phyloP scores from a whole-genome alignment of 352 stramenopile genomes.

The Pythium coloratum region DNA sequence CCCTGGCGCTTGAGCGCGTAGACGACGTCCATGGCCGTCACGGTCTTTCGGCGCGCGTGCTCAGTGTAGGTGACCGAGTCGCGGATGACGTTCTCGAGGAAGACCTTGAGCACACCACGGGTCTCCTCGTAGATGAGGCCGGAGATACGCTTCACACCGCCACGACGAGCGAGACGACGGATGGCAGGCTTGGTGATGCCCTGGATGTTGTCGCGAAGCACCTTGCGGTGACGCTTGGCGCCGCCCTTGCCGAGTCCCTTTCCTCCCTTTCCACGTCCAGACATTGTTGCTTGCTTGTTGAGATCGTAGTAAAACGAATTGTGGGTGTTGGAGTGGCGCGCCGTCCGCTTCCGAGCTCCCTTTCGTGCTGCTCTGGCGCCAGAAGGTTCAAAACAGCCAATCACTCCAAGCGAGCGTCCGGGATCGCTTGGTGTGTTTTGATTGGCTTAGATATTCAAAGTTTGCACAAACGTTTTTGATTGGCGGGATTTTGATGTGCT shows the following conservation, averaged over 20 bases:
- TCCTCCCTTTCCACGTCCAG: slow-evolving; percentile 92
- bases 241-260: slow-evolving; percentile 96
- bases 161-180: slow-evolving; percentile 39
- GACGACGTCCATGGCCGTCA: slow-evolving; percentile 95
- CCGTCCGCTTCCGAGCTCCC: no score
- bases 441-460: no score
- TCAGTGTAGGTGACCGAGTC: slow-evolving; percentile 75
- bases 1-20: slow-evolving; percentile 95
- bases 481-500: no score
- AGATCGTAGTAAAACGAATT: no score
- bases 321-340: no score
- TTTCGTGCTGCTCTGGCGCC: no score
- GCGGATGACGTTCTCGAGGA: slow-evolving; percentile 61
- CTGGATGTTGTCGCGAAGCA: slow-evolving; percentile 98
- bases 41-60: slow-evolving; percentile 91
- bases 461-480: no score
- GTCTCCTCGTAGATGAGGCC: slow-evolving; percentile 76
- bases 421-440: no score
- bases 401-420: no score
- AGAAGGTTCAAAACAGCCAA: no score
- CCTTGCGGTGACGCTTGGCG: slow-evolving; percentile 96
- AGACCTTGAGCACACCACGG: slow-evolving; percentile 65
- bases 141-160: slow-evolving; percentile 49
- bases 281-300: slow-evolving; percentile 51
- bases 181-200: slow-evolving; percentile 95